phyloP scores from a whole-genome alignment of 495 filamentous ascomycete species.

The Corynascus novoguineensis region DNA sequence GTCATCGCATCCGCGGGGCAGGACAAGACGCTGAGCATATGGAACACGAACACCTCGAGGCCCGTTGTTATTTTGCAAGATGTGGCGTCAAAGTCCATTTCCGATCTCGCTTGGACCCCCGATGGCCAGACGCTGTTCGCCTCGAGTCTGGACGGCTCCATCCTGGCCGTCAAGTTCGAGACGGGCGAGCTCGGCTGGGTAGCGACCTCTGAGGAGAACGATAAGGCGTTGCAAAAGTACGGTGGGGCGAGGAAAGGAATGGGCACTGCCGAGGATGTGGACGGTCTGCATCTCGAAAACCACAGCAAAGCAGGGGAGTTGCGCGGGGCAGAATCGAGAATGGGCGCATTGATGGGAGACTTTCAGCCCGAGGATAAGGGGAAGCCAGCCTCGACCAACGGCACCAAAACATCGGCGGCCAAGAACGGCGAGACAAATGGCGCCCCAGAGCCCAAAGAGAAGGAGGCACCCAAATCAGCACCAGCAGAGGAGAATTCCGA shows the following conservation, averaged over 20 bases:
- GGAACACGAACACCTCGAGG: conserved; percentile 91
- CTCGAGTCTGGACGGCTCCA: conserved; percentile 80
- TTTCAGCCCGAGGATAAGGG: conserved; percentile 38
- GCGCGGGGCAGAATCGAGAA: conserved; percentile 82
- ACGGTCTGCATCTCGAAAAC: conserved; percentile 81
- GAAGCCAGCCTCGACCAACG: conserved; percentile 35
- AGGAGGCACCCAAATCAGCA: conserved; percentile 21
- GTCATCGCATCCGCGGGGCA: conserved; percentile 96
- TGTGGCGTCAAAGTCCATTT: conserved; percentile 80
- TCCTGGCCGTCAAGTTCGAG: conserved; percentile 59
- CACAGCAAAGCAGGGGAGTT: conserved; percentile 85
- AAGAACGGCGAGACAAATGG: conserved; percentile 37
- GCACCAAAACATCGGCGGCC: conserved; percentile 33
- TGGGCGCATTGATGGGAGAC: conserved; percentile 98
- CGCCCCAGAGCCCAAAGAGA: conserved; percentile 26
- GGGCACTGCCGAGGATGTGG: conserved; percentile 84
- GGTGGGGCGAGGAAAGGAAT: conserved; percentile 79
- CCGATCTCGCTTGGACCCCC: conserved; percentile 91
- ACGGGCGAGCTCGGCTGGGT: conserved; percentile 48
- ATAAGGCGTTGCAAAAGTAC: conserved; percentile 85
- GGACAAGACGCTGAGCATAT: conserved; percentile 90
- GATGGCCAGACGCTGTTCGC: conserved; percentile 83
- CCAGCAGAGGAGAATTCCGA: conserved; percentile 43
- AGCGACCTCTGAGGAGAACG: conserved; percentile 73
- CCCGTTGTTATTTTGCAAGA: conserved; percentile 87